Percentiles rank a stretch among this genome's conserved stretches.
phyloP scores from a whole-genome alignment of 2,329 filamentous ascomycete species.

The Knufia petricola region DNA sequence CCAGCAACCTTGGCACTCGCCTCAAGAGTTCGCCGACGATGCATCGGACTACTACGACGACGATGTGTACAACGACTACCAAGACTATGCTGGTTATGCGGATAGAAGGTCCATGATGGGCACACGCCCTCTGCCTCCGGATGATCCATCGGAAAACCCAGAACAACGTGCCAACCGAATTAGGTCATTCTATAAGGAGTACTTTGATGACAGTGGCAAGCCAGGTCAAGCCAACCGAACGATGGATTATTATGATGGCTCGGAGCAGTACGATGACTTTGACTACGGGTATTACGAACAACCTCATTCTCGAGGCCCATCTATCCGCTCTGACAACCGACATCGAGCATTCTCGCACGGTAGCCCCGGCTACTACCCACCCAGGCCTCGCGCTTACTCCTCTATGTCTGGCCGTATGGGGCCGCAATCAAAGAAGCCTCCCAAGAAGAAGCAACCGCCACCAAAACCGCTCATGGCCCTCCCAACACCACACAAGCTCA shows the following conservation, averaged over 20 bases:
- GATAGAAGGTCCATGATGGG: constrained; percentile 49
- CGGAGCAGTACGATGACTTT: constrained; percentile 53
- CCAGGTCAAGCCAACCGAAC: constrained; percentile 58
- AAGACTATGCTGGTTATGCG: constrained; percentile 27
- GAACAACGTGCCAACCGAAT: constrained; percentile 94
- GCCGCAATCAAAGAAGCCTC: constrained; percentile 38
- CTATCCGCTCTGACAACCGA: constrained; percentile 27
- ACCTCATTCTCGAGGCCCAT: constrained; percentile 26
- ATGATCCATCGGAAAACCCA: constrained; percentile 79
- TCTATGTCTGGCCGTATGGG: constrained; percentile 47
- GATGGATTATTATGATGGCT: constrained; percentile 58
- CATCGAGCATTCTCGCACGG: constrained; percentile 22
- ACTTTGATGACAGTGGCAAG: constrained; percentile 68
- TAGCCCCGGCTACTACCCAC: constrained; percentile 34
- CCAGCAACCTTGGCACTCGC: background rate
- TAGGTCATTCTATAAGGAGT: constrained; percentile 98
- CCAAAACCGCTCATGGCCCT: constrained; percentile 64
- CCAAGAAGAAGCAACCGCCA: constrained; percentile 54
- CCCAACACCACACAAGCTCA: constrained; percentile 76
- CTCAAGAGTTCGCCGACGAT: constrained; percentile 2
- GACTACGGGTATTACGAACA: constrained; percentile 44
- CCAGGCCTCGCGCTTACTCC: constrained; percentile 53
- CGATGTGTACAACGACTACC: constrained; percentile 15
- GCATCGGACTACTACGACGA: constrained; percentile 13
- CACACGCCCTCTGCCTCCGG: constrained; percentile 75